A percentile compares a stretch with the other conserved stretches of the same genome.
Evolutionary conservation across 1,284 basidiomycete genomes (phyloP).

Genomic region (Xerocomus amazonicus): DNA sequence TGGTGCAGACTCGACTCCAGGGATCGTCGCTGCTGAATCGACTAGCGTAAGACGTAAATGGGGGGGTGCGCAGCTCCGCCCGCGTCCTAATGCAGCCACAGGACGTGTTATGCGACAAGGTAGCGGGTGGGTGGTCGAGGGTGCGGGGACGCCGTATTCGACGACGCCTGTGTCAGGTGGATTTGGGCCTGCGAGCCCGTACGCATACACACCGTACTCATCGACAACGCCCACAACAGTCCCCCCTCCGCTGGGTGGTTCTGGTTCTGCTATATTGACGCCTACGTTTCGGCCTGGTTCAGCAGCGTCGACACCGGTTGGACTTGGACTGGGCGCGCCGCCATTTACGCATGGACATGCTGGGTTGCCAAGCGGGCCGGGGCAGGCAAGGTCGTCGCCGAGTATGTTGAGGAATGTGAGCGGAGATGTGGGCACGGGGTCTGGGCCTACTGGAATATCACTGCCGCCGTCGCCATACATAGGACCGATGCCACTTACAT

Average conservation of each 20-base stretch:
- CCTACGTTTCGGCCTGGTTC: not conserved
- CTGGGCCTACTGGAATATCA: conserved; percentile 13
- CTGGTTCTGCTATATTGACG: not conserved
- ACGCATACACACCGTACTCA: conserved; percentile 34
- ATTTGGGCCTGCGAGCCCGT: conserved; percentile 33
- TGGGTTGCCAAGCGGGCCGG: not conserved
- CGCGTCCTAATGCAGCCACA: conserved; percentile 31
- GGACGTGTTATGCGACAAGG: conserved; percentile 38
- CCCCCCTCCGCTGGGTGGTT: conserved; percentile 3
- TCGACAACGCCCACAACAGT: conserved; percentile 11
- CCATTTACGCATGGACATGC: conserved; percentile 23
- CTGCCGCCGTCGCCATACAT: conserved; percentile 21
- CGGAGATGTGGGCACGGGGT: conserved; percentile 6
- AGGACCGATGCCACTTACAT: conserved; percentile 18
- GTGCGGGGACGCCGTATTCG: conserved; percentile 19
- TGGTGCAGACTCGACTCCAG: conserved; percentile 54
- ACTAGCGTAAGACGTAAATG: conserved; percentile 50
- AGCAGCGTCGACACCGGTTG: conserved; percentile 31
- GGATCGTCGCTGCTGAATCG: conserved; percentile 62
- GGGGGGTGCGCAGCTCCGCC: conserved; percentile 43
- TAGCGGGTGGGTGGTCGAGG: conserved; percentile 44
- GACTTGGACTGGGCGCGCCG: conserved; percentile 35
- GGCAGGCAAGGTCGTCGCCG: conserved; percentile 2
- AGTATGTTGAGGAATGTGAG: conserved; percentile 14
- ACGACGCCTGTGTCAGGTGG: conserved; percentile 36